Conservation (phyloP, 495 filamentous ascomycete genomes). For the Penicillium canariense region DNA sequence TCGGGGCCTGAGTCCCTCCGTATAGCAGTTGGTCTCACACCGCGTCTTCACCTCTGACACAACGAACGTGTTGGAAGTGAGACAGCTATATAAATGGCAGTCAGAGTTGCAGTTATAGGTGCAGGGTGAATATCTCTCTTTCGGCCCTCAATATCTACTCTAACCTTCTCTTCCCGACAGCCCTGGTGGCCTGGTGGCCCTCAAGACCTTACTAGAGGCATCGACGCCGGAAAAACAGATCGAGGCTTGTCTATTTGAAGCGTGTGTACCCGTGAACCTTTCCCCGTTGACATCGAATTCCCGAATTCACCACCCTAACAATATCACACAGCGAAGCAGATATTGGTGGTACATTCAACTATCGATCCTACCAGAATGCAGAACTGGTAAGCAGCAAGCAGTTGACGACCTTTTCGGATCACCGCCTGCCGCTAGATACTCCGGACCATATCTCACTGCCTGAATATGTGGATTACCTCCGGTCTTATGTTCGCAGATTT, state of each 20-base stretch:
- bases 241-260: slow-evolving; percentile 17
- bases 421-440: slow-evolving; percentile 15
- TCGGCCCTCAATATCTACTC: not conserved
- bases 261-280: slow-evolving; percentile 5
- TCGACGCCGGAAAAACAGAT: slow-evolving; percentile 14
- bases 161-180: not conserved
- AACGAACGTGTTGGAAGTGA: too few species aligned
- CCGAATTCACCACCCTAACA: not conserved
- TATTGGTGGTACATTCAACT: slow-evolving; percentile 19
- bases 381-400: slow-evolving; percentile 19
- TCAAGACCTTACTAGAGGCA: slow-evolving; percentile 17
- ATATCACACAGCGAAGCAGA: slow-evolving; percentile 5
- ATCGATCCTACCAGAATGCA: slow-evolving; percentile 18
- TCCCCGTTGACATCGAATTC: too few species aligned
- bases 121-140: not conserved
- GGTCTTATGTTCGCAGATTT: slow-evolving; percentile 16
- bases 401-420: slow-evolving; percentile 20
- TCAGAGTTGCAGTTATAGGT: slow-evolving; percentile 13
- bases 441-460: slow-evolving; percentile 17
- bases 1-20: not conserved
- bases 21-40: not conserved
- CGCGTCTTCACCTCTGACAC: not conserved
- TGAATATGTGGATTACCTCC: slow-evolving; percentile 19
- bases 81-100: slow-evolving; percentile 1
- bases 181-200: slow-evolving; percentile 16